Evolutionary conservation across 495 filamentous ascomycete genomes (phyloP).

Genomic region (Wilcoxina mikolae): DNA sequence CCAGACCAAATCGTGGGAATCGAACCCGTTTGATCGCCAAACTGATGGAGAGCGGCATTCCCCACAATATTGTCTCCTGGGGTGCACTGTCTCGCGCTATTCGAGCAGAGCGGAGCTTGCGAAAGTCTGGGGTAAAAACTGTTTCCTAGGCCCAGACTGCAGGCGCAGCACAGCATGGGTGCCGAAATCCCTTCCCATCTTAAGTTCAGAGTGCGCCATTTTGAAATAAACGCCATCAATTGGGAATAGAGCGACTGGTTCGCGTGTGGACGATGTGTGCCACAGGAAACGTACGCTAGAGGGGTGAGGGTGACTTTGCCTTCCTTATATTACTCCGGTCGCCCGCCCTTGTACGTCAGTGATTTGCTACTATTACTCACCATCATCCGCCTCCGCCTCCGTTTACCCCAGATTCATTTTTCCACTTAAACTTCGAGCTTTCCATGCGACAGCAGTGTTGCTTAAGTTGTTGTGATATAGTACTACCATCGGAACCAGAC

Average conservation of each 20-base stretch:
- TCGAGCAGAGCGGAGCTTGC: neutral
- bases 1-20: too few relatives aligned
- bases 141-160: neutral
- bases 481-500: neutral
- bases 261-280: neutral
- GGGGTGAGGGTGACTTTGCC: neutral
- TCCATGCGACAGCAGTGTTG: slow-evolving; percentile 2
- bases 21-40: too few relatives aligned
- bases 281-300: slow-evolving; percentile 2
- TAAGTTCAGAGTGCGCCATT: neutral
- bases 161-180: neutral
- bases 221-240: neutral
- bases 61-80: neutral
- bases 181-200: neutral
- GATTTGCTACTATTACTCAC: neutral
- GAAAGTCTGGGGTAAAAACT: slow-evolving; percentile 4
- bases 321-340: slow-evolving; percentile 8
- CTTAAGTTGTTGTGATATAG: slow-evolving; percentile 1
- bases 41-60: too few relatives aligned
- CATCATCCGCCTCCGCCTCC: neutral
- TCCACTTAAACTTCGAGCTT: neutral
- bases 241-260: neutral
- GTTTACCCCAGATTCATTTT: slow-evolving; percentile 4
- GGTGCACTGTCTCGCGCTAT: neutral
- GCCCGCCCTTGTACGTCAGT: slow-evolving; percentile 4